Conservation (phyloP, 208 protist genomes). For the Endotrypanum monterogeii region DNA sequence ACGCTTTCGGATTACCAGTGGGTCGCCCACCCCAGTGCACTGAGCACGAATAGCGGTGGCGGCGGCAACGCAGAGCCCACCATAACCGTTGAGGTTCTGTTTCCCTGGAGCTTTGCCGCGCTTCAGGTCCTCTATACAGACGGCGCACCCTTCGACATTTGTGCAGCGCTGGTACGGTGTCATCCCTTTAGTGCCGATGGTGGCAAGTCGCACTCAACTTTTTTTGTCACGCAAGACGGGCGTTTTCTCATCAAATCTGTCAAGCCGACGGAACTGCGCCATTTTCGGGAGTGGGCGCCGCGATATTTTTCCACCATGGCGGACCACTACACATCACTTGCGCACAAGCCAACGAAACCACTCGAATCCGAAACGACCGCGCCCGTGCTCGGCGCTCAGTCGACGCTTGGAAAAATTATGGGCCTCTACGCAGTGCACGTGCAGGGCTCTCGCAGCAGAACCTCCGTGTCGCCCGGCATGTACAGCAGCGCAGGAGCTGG, state of each 20-base stretch:
- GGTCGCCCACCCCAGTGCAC: constrained; percentile 1
- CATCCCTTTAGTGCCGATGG: constrained; percentile 50
- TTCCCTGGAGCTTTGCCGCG: constrained; percentile 53
- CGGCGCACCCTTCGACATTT: constrained; percentile 35
- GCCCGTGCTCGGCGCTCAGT: constrained; percentile 4
- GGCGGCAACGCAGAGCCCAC: constrained; percentile 1
- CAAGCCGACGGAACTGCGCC: constrained; percentile 66
- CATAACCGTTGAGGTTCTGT: constrained; percentile 66
- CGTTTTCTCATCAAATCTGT: constrained; percentile 76
- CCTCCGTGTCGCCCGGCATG: not conserved
- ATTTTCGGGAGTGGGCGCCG: constrained; percentile 59
- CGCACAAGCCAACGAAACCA: not conserved
- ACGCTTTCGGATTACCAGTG: constrained; percentile 23
- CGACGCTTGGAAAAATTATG: constrained; percentile 31
- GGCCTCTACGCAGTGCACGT: constrained; percentile 37
- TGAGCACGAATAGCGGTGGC: not conserved
- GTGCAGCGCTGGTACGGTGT: constrained; percentile 57
- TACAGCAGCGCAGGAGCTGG: not conserved
- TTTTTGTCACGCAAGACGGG: constrained; percentile 68
- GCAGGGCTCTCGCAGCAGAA: constrained; percentile 12
- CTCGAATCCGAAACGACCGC: not conserved
- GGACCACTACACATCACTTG: constrained; percentile 18
- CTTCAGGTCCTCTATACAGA: constrained; percentile 58
- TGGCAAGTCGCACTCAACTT: constrained; percentile 71
- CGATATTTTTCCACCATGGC: constrained; percentile 70